Base-by-base conservation (phyloP, 108 stramenopile genomes). In the Discostella stelligeroides region DNA sequence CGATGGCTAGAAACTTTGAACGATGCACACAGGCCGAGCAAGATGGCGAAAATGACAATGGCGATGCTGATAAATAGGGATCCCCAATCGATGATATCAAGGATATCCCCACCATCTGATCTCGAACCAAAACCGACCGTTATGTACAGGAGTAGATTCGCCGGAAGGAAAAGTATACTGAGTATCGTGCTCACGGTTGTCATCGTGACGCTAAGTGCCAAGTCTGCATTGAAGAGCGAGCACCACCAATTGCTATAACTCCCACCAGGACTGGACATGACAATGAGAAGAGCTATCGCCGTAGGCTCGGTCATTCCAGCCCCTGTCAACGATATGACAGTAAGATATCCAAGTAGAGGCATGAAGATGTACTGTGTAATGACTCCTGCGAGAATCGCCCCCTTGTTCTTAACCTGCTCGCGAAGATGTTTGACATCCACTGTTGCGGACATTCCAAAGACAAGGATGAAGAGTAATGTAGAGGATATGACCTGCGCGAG, bases 181-280 rank as follows among this genome's bases (percentile, higher is more conserved):
- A 91, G 60, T 12, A 94, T 55, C 1, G 96, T 97, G 34, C 82
- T 81, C 28, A 94, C 88, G 2, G 92, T 91, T 2, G 96, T 97
- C 93, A 97, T 93, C 25, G 93, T 89, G 12, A 97, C 94, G 43
- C 75, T 79, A 46, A 97, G 57, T 1, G 94, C 92, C 48, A 97
- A 80, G 64, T 95, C 94, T 17, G 91, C 89, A 76, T 97, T 97
- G 68, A 97, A 91, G 66, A 95, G 55, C 7, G 79, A 83, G 67
- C 92, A 92, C 90, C 89, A 95, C 86, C 94, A 97, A 78, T 97
- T 97, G 30, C 72, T 75, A 63, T 97, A 97, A 41, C 81, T 81
- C 10, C 96, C 96, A 41, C 96, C 96, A 7, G 96, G 96, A 70
- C 80, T 82, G 15, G 83, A 73, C 17, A 88, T 89, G 10, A 97